Evolutionary conservation across 495 filamentous ascomycete species (phyloP).

Genomic region (Corynascus novoguineensis): DNA sequence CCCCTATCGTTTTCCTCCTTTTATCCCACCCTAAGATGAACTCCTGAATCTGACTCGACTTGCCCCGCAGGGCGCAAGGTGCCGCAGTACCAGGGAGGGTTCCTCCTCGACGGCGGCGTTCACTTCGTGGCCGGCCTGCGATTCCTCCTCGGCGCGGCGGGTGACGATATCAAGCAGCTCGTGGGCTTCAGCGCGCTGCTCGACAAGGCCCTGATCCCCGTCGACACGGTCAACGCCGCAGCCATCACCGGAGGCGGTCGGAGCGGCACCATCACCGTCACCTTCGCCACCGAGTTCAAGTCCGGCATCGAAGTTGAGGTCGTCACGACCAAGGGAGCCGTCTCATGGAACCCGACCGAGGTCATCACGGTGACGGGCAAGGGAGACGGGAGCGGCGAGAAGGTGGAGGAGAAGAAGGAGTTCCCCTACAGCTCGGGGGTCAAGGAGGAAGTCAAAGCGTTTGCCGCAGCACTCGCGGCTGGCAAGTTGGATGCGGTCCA

Average conservation of each 20-base stretch:
- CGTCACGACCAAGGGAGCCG: slow-evolving; percentile 48
- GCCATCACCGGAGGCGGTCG: slow-evolving; percentile 52
- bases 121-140: slow-evolving; percentile 64
- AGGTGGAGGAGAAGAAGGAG: slow-evolving; percentile 43
- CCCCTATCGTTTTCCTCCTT: no score
- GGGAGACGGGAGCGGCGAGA: slow-evolving; percentile 24
- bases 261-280: slow-evolving; percentile 54
- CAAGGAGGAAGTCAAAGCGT: slow-evolving; percentile 59
- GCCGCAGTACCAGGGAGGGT: slow-evolving; percentile 70
- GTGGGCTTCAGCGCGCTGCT: slow-evolving; percentile 55
- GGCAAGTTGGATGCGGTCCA: slow-evolving; percentile 49
- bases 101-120: slow-evolving; percentile 69
- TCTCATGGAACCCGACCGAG: slow-evolving; percentile 33
- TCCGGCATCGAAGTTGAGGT: slow-evolving; percentile 46
- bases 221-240: slow-evolving; percentile 67
- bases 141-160: slow-evolving; percentile 50
- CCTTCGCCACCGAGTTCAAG: slow-evolving; percentile 62
- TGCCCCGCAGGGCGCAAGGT: slow-evolving; percentile 55
- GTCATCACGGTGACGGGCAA: slow-evolving; percentile 35
- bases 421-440: slow-evolving; percentile 55
- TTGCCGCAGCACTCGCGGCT: slow-evolving; percentile 49
- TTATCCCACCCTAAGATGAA: no score
- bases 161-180: slow-evolving; percentile 42
- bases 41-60: background rate
- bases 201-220: slow-evolving; percentile 58